These are phyloP conservation scores for Kalaharituber pfeilii DNA, from an alignment of 2,329 filamentous ascomycete species.

Conservation along the genomic window DNA sequence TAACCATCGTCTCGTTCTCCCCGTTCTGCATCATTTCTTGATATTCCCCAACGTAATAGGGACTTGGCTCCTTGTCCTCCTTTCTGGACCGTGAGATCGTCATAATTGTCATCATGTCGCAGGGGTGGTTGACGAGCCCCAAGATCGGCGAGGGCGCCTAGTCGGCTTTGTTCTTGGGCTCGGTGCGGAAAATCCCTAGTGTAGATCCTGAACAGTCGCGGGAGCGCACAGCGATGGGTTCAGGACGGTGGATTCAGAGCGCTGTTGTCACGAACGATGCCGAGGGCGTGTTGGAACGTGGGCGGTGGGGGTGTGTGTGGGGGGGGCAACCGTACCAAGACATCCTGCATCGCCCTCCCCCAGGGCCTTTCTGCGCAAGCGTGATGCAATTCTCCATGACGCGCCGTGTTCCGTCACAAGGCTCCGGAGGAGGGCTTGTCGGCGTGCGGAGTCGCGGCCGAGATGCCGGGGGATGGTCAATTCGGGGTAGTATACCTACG, in stretches of 20 bases:
- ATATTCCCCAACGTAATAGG: slow-evolving; percentile 64
- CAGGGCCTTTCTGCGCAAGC: slow-evolving; percentile 78
- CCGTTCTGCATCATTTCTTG: slow-evolving; percentile 54
- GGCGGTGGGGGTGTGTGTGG: background rate
- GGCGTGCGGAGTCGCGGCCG: slow-evolving; percentile 67
- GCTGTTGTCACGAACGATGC: no score
- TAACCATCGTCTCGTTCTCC: slow-evolving; percentile 46
- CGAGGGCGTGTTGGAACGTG: no score
- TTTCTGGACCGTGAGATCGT: slow-evolving; percentile 50
- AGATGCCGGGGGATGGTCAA: no score
- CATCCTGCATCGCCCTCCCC: slow-evolving; percentile 57
- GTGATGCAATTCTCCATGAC: slow-evolving; percentile 90
- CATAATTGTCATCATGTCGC: slow-evolving; percentile 84
- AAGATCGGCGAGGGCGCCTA: slow-evolving; percentile 81
- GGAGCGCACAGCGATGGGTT: slow-evolving; percentile 75
- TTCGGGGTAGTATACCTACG: no score
- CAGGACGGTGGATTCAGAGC: slow-evolving; percentile 50
- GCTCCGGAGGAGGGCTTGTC: slow-evolving; percentile 84
- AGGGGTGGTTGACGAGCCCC: slow-evolving; percentile 83
- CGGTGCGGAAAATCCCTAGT: slow-evolving; percentile 84
- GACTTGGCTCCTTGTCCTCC: slow-evolving; percentile 42
- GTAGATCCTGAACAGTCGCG: slow-evolving; percentile 64
- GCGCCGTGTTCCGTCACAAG: slow-evolving; percentile 84
- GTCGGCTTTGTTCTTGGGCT: slow-evolving; percentile 62
- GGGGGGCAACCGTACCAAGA: slow-evolving; percentile 50